A percentile compares a stretch with the other conserved stretches of the same genome.
Evolutionary conservation across 441 rosid genomes (phyloP).

Genomic region (Viola pubescens): DNA sequence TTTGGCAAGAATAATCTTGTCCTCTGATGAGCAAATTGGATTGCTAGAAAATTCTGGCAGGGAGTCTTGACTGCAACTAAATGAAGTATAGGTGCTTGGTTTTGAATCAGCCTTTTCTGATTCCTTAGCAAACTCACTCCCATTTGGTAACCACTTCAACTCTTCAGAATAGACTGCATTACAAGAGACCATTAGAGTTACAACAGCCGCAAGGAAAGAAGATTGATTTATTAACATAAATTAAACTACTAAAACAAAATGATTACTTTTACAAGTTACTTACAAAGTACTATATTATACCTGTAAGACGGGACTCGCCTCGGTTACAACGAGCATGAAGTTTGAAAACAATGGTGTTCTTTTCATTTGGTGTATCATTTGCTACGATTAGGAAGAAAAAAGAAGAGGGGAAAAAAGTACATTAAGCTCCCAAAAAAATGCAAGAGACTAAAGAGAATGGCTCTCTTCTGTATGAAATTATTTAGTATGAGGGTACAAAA

Average conservation of each 20-base stretch:
- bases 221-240: background rate
- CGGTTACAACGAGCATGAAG: slow-evolving; percentile 59
- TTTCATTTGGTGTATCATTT: slow-evolving; percentile 81
- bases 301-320: slow-evolving; percentile 49
- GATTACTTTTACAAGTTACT: background rate
- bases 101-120: slow-evolving; percentile 36
- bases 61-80: slow-evolving; percentile 56
- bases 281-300: slow-evolving; percentile 28
- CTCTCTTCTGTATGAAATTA: background rate
- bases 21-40: slow-evolving; percentile 42
- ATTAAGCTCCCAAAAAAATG: slow-evolving; percentile 1
- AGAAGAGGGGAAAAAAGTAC: background rate
- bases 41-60: slow-evolving; percentile 45
- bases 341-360: slow-evolving; percentile 89
- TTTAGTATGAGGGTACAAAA: background rate
- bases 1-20: slow-evolving; percentile 58
- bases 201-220: background rate
- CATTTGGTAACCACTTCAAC: slow-evolving; percentile 74
- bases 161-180: slow-evolving; percentile 61
- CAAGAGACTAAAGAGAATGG: slow-evolving; percentile 3
- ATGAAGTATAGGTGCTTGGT: slow-evolving; percentile 76
- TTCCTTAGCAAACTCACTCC: slow-evolving; percentile 71
- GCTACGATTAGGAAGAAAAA: slow-evolving; percentile 33
- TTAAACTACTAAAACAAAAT: background rate
- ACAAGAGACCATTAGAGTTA: background rate